Percentiles rank a stretch among this genome's conserved stretches.
These are phyloP conservation scores for Zygoascus biomembranicola DNA, from an alignment of 805 yeast genomes.

Conservation along the genomic window DNA sequence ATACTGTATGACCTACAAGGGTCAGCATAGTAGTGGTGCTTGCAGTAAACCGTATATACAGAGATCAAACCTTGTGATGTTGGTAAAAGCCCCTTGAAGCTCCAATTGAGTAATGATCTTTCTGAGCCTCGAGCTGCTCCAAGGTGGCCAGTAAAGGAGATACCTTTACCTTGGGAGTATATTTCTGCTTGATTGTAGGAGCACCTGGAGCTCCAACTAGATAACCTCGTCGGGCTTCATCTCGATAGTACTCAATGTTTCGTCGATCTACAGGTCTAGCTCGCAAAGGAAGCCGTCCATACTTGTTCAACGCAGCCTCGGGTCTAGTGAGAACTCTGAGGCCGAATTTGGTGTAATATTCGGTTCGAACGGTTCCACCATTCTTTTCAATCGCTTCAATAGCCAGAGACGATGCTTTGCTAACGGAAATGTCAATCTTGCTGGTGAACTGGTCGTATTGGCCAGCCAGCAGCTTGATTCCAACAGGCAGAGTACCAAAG, in stretches of 20 bases:
- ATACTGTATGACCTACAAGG: too few species aligned
- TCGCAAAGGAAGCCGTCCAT: conserved; percentile 73
- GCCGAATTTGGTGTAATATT: conserved; percentile 58
- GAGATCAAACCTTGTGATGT: not conserved
- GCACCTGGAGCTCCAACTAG: conserved; percentile 20
- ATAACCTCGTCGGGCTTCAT: conserved; percentile 69
- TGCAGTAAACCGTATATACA: not conserved
- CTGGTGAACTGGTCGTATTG: conserved; percentile 40
- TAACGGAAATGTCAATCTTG: conserved; percentile 72
- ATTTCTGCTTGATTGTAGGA: conserved; percentile 15
- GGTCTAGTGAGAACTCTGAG: conserved; percentile 74
- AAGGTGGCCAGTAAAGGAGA: conserved; percentile 10
- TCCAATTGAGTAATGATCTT: not conserved
- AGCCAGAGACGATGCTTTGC: conserved; percentile 70
- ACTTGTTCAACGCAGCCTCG: conserved; percentile 52
- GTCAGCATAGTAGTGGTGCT: too few species aligned
- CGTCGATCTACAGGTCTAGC: conserved; percentile 82
- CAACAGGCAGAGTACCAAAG: conserved; percentile 64
- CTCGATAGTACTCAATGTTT: conserved; percentile 70
- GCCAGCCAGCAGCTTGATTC: conserved; percentile 72
- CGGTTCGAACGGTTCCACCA: conserved; percentile 70
- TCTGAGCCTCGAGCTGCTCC: conserved; percentile 7
- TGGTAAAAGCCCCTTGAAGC: not conserved
- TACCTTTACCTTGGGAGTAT: conserved; percentile 9
- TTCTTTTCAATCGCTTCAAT: conserved; percentile 60